Evolutionary conservation across 2,329 filamentous ascomycete species (phyloP).

Genomic region (Elsinoe arachidis): DNA sequence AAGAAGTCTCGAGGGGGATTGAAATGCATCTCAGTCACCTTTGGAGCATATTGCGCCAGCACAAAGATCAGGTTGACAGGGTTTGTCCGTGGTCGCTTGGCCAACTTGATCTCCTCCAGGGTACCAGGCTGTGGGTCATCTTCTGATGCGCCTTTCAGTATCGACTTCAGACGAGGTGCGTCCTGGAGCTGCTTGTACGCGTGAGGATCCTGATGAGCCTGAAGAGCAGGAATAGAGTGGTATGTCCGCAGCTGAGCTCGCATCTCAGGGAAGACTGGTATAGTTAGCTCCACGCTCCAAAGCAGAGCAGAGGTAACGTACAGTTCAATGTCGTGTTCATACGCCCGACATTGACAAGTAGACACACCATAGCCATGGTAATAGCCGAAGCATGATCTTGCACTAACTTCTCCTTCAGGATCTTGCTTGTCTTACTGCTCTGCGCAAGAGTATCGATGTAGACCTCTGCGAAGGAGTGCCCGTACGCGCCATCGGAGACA

Average conservation of each 20-base stretch:
- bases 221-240: conserved; percentile 91
- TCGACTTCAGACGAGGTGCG: conserved; percentile 90
- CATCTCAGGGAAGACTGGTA: conserved; percentile 94
- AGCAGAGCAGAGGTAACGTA: conserved; percentile 37
- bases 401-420: conserved; percentile 90
- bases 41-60: conserved; percentile 78
- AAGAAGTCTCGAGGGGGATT: conserved; percentile 81
- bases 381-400: conserved; percentile 86
- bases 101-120: conserved; percentile 67
- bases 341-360: conserved; percentile 90
- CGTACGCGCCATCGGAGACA: conserved; percentile 72
- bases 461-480: conserved; percentile 75
- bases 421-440: conserved; percentile 98
- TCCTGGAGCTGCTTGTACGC: conserved; percentile 98
- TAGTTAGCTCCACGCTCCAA: conserved; percentile 16
- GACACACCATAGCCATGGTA: conserved; percentile 98
- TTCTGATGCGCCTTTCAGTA: conserved; percentile 91
- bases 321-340: conserved; percentile 99
- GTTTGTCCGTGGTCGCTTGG: conserved; percentile 70
- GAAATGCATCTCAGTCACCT: conserved; percentile 90
- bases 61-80: conserved; percentile 96
- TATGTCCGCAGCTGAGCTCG: conserved; percentile 94
- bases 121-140: conserved; percentile 78
- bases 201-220: conserved; percentile 88
- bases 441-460: conserved; percentile 98